Evolutionary conservation across 2,329 filamentous ascomycete species (phyloP).

Genomic region (Phaeosphaeriaceae sp.): DNA sequence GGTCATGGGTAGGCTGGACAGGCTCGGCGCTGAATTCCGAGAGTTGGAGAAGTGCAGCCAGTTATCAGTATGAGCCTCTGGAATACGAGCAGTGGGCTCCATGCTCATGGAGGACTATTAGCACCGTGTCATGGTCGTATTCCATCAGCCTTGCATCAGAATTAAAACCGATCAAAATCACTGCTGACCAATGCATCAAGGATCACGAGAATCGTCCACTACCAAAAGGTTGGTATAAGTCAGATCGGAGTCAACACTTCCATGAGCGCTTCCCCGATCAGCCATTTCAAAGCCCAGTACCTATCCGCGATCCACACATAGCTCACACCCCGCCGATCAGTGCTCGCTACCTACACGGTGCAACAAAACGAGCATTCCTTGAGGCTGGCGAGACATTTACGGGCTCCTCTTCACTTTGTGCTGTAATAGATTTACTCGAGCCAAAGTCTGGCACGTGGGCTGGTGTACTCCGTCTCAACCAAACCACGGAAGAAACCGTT

Average conservation of each 20-base stretch:
- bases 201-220: background rate
- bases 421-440: too few species aligned
- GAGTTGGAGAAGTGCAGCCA: slow-evolving; percentile 21
- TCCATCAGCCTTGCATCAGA: slow-evolving; percentile 4
- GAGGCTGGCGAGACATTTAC: slow-evolving; percentile 5
- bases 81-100: background rate
- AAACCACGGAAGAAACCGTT: background rate
- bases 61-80: slow-evolving; percentile 7
- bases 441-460: slow-evolving; percentile 9
- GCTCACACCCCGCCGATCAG: slow-evolving; percentile 9
- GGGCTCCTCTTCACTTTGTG: too few species aligned
- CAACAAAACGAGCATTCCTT: slow-evolving; percentile 12
- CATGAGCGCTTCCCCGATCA: slow-evolving; percentile 6
- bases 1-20: slow-evolving; percentile 21
- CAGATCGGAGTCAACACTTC: slow-evolving; percentile 5
- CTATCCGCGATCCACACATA: slow-evolving; percentile 11
- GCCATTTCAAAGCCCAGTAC: slow-evolving; percentile 17
- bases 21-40: slow-evolving; percentile 16
- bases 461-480: slow-evolving; percentile 17
- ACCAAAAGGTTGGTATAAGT: background rate
- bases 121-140: slow-evolving; percentile 14
- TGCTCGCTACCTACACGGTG: slow-evolving; percentile 14
- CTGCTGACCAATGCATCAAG: background rate
- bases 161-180: background rate
- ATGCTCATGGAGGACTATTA: slow-evolving; percentile 18